Evolutionary conservation across 2,329 filamentous ascomycete genomes (phyloP).

Genomic region (Ophiostoma sp.): DNA sequence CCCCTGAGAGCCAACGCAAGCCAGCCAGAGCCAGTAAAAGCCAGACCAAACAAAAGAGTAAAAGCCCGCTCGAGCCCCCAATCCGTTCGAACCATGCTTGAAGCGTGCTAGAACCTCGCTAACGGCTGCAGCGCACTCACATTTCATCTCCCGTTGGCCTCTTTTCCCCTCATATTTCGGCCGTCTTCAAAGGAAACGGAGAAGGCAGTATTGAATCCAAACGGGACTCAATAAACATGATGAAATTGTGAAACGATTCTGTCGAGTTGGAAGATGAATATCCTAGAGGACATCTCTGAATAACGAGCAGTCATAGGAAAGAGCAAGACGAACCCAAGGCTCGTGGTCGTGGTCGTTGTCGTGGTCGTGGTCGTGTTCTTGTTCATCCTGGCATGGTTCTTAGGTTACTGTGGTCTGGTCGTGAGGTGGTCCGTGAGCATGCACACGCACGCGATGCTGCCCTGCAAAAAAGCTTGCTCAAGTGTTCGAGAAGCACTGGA

Average conservation of each 20-base stretch:
- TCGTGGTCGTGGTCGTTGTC: not conserved
- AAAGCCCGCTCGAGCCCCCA: too few relatives aligned
- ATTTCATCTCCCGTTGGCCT: not conserved
- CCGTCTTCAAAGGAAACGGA: not conserved
- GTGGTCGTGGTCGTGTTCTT: too few relatives aligned
- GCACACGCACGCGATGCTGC: not conserved
- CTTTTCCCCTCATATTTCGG: not conserved
- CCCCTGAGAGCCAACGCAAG: too few relatives aligned
- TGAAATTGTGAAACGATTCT: not conserved
- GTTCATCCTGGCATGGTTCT: not conserved
- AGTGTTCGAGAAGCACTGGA: not conserved
- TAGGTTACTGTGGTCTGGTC: not conserved
- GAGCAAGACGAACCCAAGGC: not conserved
- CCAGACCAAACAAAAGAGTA: too few relatives aligned
- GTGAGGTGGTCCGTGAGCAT: not conserved
- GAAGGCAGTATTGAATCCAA: not conserved
- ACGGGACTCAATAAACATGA: not conserved
- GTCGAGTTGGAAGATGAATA: not conserved
- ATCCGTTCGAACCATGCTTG: not conserved
- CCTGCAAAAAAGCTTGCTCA: not conserved
- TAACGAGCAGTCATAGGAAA: too few relatives aligned
- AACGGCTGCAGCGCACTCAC: not conserved
- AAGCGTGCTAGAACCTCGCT: conserved; percentile 4
- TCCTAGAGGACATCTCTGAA: not conserved
- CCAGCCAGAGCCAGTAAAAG: not conserved